A percentile compares a stretch with the other conserved stretches of the same genome.
Evolutionary conservation across 306 rosid species (phyloP).

Genomic region (Notholithocarpus densiflorus): DNA sequence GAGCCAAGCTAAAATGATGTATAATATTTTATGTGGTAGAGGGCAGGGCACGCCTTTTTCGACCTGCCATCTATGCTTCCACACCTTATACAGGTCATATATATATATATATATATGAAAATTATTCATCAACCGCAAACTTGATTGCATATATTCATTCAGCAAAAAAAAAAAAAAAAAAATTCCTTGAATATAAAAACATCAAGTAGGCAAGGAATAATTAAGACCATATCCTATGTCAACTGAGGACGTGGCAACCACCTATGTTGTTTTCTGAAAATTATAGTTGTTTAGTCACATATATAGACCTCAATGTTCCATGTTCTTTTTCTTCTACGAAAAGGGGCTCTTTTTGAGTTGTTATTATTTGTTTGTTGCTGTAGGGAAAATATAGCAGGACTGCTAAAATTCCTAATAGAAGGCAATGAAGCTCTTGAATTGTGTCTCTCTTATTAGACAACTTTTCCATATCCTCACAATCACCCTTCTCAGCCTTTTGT

Average conservation of each 20-base stretch:
- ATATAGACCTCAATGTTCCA: conserved; percentile 17
- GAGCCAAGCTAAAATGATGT: no score
- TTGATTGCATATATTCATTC: background rate
- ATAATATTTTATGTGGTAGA: no score
- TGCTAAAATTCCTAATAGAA: conserved; percentile 7
- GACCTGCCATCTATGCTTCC: no score
- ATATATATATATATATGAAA: no score
- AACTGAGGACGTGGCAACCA: conserved; percentile 61
- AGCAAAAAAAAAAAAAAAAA: no score
- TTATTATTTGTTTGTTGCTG: conserved; percentile 5
- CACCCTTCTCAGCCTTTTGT: conserved; percentile 57
- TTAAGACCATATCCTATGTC: conserved; percentile 31
- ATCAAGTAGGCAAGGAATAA: background rate
- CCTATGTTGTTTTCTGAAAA: conserved; percentile 23
- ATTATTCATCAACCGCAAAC: background rate
- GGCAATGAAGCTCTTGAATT: conserved; percentile 24
- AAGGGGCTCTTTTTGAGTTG: background rate
- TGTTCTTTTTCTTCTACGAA: conserved; percentile 30
- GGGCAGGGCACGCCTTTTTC: no score
- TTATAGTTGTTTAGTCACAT: conserved; percentile 18
- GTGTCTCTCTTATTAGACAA: conserved; percentile 28
- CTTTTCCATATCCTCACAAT: conserved; percentile 54
- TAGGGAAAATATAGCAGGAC: conserved; percentile 36
- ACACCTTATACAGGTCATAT: no score
- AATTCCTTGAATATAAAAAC: background rate